Conservation (phyloP, 441 rosid species). For the Erodium texanum region DNA sequence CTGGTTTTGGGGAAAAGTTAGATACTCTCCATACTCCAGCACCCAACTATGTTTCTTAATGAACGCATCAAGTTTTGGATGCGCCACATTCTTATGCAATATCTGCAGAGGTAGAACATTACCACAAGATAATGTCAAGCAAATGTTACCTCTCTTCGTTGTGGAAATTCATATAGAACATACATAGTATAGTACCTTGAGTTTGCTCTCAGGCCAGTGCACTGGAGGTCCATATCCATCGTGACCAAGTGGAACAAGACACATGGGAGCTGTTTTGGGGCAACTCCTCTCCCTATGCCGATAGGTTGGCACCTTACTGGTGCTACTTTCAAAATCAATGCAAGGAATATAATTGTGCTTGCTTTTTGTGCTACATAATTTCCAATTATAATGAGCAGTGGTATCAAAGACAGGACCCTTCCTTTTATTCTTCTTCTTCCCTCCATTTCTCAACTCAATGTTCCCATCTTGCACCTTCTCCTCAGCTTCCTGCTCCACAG, state of each 20-base stretch:
- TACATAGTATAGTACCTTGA: constrained; percentile 43
- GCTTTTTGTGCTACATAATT: constrained; percentile 72
- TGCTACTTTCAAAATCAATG: constrained; percentile 63
- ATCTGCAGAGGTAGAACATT: constrained; percentile 43
- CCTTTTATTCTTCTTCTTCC: constrained; percentile 50
- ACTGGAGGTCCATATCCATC: constrained; percentile 66
- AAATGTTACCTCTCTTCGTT: constrained; percentile 4
- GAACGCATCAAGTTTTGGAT: constrained; percentile 77
- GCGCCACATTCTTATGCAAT: constrained; percentile 75
- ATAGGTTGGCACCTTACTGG: constrained; percentile 52
- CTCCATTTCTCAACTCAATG: constrained; percentile 22
- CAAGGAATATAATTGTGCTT: constrained; percentile 95
- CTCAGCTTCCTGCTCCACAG: constrained; percentile 35
- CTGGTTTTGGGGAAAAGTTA: constrained; percentile 69
- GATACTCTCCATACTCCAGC: constrained; percentile 54
- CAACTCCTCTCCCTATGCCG: constrained; percentile 91
- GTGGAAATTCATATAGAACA: constrained; percentile 14
- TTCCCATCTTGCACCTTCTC: constrained; percentile 41
- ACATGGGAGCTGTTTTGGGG: constrained; percentile 62
- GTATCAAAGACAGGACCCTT: constrained; percentile 91
- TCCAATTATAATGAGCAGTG: constrained; percentile 75
- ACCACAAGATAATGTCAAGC: constrained; percentile 17
- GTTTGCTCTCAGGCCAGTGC: constrained; percentile 76
- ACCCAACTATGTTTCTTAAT: constrained; percentile 72
- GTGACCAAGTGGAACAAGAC: constrained; percentile 83